Conservation (phyloP, 768 basidiomycete species). For the Boletus pseudo-olivaceus region DNA sequence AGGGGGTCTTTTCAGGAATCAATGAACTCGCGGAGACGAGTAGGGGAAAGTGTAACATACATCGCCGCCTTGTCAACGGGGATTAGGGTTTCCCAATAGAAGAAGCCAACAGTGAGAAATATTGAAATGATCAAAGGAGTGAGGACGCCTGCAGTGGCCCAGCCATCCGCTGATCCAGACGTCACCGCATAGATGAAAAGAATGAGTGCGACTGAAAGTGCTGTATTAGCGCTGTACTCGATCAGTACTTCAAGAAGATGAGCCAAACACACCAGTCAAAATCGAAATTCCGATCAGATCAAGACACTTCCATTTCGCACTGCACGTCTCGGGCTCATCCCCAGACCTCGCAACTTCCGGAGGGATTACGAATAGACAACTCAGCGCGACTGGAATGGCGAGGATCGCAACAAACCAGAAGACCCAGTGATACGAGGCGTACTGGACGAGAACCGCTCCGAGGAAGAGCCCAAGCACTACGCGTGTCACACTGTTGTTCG, state of each 20-base stretch:
- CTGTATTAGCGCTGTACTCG: not conserved
- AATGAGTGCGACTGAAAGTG: conserved; percentile 32
- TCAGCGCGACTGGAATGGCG: conserved; percentile 30
- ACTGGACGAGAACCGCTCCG: conserved; percentile 42
- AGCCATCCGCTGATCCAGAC: conserved; percentile 46
- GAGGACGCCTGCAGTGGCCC: conserved; percentile 44
- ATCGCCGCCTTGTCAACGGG: conserved; percentile 41
- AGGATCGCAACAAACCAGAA: conserved; percentile 48
- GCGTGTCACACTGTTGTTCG: not conserved
- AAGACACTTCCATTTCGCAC: conserved; percentile 29
- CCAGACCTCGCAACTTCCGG: conserved; percentile 7
- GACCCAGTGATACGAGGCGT: conserved; percentile 46
- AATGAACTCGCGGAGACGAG: not conserved
- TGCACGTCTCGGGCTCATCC: not conserved
- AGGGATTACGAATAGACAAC: conserved; percentile 36
- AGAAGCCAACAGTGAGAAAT: conserved; percentile 40
- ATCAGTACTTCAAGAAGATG: not conserved
- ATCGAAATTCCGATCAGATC: conserved; percentile 39
- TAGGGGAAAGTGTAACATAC: conserved; percentile 24
- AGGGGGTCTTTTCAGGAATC: conserved; percentile 33
- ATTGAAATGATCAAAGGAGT: conserved; percentile 45
- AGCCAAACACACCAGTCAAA: conserved; percentile 36
- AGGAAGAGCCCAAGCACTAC: conserved; percentile 42
- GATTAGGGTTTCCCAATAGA: conserved; percentile 46
- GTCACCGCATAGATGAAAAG: conserved; percentile 44